A percentile compares a stretch with the other conserved stretches of the same genome.
Evolutionary conservation across 345 rosid genomes (phyloP).

Genomic region (Populus nigra): DNA sequence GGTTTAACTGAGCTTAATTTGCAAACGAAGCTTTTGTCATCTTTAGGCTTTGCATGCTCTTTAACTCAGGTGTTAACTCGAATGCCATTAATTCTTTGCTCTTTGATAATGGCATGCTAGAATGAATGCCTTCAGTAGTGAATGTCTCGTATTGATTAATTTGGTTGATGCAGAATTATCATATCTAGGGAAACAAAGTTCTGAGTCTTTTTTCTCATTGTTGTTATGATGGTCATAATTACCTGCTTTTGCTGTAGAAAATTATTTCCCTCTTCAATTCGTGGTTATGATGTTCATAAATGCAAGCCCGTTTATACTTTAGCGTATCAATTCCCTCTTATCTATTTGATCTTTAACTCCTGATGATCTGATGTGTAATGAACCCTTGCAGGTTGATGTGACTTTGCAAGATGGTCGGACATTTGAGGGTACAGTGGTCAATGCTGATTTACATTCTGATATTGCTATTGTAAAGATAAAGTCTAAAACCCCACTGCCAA

Average conservation of each 20-base stretch:
- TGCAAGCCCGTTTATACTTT: not conserved
- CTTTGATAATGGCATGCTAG: not conserved
- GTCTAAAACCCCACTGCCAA: constrained; percentile 73
- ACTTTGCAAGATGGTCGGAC: constrained; percentile 93
- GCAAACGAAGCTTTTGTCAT: no score
- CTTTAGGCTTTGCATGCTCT: not conserved
- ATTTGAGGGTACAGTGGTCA: constrained; percentile 73
- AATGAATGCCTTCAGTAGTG: no score
- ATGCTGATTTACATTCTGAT: constrained; percentile 87
- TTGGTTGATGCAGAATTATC: no score
- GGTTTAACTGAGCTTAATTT: not conserved
- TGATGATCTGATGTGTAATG: not conserved
- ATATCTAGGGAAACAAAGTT: no score
- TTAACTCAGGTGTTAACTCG: not conserved
- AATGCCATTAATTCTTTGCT: not conserved
- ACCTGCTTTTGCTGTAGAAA: no score
- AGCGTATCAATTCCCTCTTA: no score
- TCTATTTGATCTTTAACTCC: no score
- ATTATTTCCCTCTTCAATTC: no score
- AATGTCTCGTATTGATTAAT: no score
- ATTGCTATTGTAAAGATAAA: constrained; percentile 87
- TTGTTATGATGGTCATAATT: no score
- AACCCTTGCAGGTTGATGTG: constrained; percentile 68
- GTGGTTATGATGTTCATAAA: no score
- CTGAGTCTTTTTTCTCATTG: no score